These are phyloP conservation scores for Ilex aquifolium DNA, from an alignment of 257 asterid species.

Conservation along the genomic window DNA sequence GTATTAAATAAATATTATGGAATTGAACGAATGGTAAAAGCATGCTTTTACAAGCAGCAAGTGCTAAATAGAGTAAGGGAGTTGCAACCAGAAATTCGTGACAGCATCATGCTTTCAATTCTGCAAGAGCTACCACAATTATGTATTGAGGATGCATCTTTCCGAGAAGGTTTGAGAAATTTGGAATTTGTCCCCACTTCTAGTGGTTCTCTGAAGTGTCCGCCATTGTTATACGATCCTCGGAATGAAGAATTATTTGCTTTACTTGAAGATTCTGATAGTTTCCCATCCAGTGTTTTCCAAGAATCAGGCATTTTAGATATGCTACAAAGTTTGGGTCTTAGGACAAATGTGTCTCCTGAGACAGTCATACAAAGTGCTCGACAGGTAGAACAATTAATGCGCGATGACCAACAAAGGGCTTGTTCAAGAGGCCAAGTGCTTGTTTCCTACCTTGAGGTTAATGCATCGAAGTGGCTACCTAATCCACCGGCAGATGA, in stretches of 20 bases:
- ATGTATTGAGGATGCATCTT: conserved; percentile 64
- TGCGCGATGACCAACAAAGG: conserved; percentile 51
- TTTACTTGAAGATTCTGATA: conserved; percentile 75
- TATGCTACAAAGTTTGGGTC: conserved; percentile 89
- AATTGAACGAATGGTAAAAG: conserved; percentile 68
- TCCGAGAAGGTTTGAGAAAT: conserved; percentile 57
- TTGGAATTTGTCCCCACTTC: conserved; percentile 67
- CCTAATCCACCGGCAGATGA: conserved; percentile 48
- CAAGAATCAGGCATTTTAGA: conserved; percentile 61
- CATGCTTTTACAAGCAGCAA: conserved; percentile 58
- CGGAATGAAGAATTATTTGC: conserved; percentile 84
- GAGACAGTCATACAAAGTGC: conserved; percentile 86
- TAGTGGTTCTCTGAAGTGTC: conserved; percentile 61
- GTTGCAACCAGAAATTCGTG: conserved; percentile 57
- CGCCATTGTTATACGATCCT: conserved; percentile 73
- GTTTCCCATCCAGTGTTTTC: conserved; percentile 68
- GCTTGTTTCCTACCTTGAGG: conserved; percentile 89
- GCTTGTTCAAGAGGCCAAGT: conserved; percentile 75
- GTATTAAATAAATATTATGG: conserved; percentile 66
- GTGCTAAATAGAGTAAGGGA: conserved; percentile 48
- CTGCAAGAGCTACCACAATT: conserved; percentile 82
- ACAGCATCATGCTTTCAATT: conserved; percentile 67
- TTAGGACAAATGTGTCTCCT: conserved; percentile 67
- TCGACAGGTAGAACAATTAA: conserved; percentile 60
- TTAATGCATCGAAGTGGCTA: conserved; percentile 80